Base-by-base conservation (phyloP, 2,329 filamentous ascomycete genomes). In the Talaromyces sp. region DNA sequence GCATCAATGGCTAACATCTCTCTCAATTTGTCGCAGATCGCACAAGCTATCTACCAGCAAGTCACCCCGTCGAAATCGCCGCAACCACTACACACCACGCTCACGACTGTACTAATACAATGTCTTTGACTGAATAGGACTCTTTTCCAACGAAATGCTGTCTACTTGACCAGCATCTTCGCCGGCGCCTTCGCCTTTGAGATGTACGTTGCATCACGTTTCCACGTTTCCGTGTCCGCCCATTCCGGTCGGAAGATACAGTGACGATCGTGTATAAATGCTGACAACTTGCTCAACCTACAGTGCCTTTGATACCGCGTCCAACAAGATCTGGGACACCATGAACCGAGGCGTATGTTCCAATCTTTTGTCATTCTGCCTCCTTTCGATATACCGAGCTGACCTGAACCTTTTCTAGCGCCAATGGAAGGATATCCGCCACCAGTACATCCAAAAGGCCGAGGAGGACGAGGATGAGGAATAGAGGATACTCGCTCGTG, bases 351-450 rank as follows among this genome's bases (percentile, higher is more conserved):
- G 95, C 75, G 94, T 97, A 92, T 76, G 91, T 89, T 39, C 33
- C 6, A 7, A 16, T 16, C 24, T 13, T 10, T 47, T 14, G 9
- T 39, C 27, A 7, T 11, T 45, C 41, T 61, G 61, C 56, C 48
- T 33, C 41, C 24, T 33, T 59, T 6, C 35, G 22, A 64, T 43
- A 24, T 37, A 60, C 14, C 58, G 35, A 62, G 52, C 70, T 69
- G 57, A 70, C 68, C 66, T 41, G 59, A 22, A 19, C 60, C 54
- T 45, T 16, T 11, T 66, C 72, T 76, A 98, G 94, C 92, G 94
- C 76, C 94, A 97, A 96, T 98, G 95, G 95, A 97, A 97, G 87
- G 95, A 99, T 80, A 97, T 99, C 84, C 94, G 96, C 83, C 83
- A 89, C 80, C 89, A 86, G 81, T 99, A 97, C 81, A 80, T 96